phyloP scores from a whole-genome alignment of 345 rosid genomes.

The Murraya koenigii region DNA sequence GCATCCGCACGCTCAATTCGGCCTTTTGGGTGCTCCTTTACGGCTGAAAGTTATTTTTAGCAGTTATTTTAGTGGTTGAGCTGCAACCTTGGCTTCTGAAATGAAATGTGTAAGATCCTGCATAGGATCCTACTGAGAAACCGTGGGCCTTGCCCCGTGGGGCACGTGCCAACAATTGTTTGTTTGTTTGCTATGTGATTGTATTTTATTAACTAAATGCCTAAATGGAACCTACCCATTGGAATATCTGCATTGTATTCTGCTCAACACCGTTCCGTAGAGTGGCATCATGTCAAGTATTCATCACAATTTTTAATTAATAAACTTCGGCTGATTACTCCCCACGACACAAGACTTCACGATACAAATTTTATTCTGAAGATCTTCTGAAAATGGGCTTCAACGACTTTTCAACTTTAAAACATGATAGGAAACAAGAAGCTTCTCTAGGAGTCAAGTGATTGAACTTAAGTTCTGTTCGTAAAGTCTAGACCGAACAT shows the following conservation, averaged over 20 bases:
- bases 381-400: background rate
- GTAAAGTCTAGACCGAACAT: background rate
- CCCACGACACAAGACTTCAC: background rate
- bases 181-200: background rate
- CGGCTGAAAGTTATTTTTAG: background rate
- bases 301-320: background rate
- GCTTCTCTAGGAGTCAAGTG: background rate
- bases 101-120: background rate
- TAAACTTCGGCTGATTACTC: background rate
- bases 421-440: background rate
- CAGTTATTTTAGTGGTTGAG: background rate
- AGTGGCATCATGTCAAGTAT: background rate
- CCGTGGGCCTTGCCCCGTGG: background rate
- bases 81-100: background rate
- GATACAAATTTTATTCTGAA: background rate
- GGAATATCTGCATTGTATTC: slow-evolving; percentile 10
- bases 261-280: background rate
- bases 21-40: background rate
- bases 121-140: slow-evolving; percentile 8
- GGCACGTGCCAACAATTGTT: slow-evolving; percentile 3
- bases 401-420: background rate
- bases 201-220: slow-evolving; percentile 3
- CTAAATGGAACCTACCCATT: background rate
- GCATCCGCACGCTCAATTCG: background rate
- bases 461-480: background rate